Conservation (phyloP, 176 grass and related monocot genomes). For the Sorghum bicolor region DNA sequence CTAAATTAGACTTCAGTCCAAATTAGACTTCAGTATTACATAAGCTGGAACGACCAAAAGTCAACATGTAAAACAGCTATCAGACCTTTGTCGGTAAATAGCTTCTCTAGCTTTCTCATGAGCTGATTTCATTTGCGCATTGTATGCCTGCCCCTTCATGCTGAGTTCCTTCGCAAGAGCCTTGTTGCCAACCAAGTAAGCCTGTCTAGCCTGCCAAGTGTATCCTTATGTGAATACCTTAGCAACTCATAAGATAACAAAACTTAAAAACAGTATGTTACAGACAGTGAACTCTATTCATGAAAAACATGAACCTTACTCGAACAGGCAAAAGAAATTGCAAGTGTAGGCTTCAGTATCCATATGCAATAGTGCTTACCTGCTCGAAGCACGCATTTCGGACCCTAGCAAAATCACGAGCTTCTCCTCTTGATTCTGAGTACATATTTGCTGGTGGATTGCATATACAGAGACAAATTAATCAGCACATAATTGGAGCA, state of each 20-base stretch:
- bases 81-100: slow-evolving; percentile 82
- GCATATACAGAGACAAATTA: neutral
- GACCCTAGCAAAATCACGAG: slow-evolving; percentile 86
- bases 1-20: slow-evolving; percentile 13
- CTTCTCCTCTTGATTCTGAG: slow-evolving; percentile 88
- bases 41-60: neutral
- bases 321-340: neutral
- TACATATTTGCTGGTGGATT: slow-evolving; percentile 67
- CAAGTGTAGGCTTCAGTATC: neutral
- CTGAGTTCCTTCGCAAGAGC: slow-evolving; percentile 91
- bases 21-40: neutral
- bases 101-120: slow-evolving; percentile 97
- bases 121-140: slow-evolving; percentile 87
- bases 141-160: slow-evolving; percentile 81
- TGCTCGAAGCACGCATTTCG: slow-evolving; percentile 97
- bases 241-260: neutral
- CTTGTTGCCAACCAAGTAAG: slow-evolving; percentile 91
- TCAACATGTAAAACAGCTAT: neutral
- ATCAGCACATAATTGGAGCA: slow-evolving; percentile 12
- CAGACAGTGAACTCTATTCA: neutral
- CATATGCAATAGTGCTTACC: slow-evolving; percentile 40
- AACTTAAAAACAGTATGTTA: slow-evolving; percentile 5
- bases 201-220: slow-evolving; percentile 66
- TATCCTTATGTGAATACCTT: slow-evolving; percentile 19
- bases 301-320: neutral